These are phyloP conservation scores for Heterobasidion parviporum DNA, from an alignment of 1,284 basidiomycete species.

Conservation along the genomic window DNA sequence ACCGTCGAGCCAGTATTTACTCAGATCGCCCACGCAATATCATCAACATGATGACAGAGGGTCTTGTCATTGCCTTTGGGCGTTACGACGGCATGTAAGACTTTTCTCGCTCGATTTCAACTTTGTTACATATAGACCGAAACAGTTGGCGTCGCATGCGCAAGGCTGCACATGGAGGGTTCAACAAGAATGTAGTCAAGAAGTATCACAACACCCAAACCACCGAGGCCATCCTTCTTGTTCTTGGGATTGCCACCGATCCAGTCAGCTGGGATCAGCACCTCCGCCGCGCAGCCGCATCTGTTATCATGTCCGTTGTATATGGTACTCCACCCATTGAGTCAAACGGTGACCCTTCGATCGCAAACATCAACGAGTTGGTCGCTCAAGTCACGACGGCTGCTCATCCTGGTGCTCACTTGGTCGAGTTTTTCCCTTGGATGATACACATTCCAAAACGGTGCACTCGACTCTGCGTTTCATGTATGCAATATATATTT, in stretches of 20 bases:
- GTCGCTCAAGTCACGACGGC: neutral
- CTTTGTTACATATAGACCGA: neutral
- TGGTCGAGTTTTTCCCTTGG: slow-evolving; percentile 4
- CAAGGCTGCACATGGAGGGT: slow-evolving; percentile 2
- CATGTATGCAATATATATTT: slow-evolving; percentile 4
- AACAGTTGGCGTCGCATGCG: slow-evolving; percentile 6
- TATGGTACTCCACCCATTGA: slow-evolving; percentile 1
- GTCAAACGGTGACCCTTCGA: neutral
- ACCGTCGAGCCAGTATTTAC: slow-evolving; percentile 13
- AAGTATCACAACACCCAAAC: neutral
- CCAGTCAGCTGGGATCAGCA: neutral
- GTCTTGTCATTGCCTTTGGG: neutral
- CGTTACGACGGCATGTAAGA: slow-evolving; percentile 1
- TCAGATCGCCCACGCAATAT: slow-evolving; percentile 12
- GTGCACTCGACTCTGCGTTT: neutral
- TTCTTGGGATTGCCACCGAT: neutral
- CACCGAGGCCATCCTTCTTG: slow-evolving; percentile 3
- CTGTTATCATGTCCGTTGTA: slow-evolving; percentile 2
- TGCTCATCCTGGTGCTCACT: neutral
- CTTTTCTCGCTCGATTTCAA: neutral
- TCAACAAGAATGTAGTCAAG: neutral
- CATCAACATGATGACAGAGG: neutral
- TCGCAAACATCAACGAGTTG: neutral
- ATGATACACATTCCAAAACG: slow-evolving; percentile 1
- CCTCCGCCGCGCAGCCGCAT: slow-evolving; percentile 3